Evolutionary conservation across 495 filamentous ascomycete species (phyloP).

Genomic region (Hyaloscypha hepaticicola): DNA sequence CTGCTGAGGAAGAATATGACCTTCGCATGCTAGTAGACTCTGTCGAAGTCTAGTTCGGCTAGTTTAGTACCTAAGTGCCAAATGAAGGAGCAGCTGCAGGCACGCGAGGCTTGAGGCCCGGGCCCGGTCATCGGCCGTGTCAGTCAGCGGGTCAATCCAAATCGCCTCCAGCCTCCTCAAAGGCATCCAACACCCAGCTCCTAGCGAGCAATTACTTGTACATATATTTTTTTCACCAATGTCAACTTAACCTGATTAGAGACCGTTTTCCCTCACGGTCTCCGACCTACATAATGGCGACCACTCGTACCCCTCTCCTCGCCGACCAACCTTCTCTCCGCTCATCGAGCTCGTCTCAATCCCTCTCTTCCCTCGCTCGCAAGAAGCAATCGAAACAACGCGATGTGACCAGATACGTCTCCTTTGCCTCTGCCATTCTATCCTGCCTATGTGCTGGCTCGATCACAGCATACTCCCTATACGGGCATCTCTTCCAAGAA

Average conservation of each 20-base stretch:
- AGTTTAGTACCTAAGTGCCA: too few relatives aligned
- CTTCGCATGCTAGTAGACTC: too few relatives aligned
- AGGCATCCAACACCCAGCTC: background rate
- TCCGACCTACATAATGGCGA: conserved; percentile 20
- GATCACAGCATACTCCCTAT: conserved; percentile 86
- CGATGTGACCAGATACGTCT: conserved; percentile 28
- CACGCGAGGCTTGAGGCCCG: background rate
- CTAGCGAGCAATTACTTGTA: background rate
- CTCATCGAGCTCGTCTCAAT: conserved; percentile 16
- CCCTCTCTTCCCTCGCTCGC: conserved; percentile 13
- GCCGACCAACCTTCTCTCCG: conserved; percentile 4
- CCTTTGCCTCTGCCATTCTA: conserved; percentile 30
- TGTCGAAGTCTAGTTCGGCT: too few relatives aligned
- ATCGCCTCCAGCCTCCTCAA: background rate
- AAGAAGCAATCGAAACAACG: conserved; percentile 11
- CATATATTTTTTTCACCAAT: conserved; percentile 6
- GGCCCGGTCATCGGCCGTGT: background rate
- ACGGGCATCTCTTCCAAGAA: conserved; percentile 82
- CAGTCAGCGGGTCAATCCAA: background rate
- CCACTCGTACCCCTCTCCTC: conserved; percentile 30
- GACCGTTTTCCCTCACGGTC: background rate
- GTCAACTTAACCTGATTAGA: background rate
- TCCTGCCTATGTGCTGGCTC: conserved; percentile 74
- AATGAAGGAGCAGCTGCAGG: too few relatives aligned
- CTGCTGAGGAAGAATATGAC: too few relatives aligned